Evolutionary conservation across 2,329 filamentous ascomycete species (phyloP).

Genomic region (Cercospora sojina): DNA sequence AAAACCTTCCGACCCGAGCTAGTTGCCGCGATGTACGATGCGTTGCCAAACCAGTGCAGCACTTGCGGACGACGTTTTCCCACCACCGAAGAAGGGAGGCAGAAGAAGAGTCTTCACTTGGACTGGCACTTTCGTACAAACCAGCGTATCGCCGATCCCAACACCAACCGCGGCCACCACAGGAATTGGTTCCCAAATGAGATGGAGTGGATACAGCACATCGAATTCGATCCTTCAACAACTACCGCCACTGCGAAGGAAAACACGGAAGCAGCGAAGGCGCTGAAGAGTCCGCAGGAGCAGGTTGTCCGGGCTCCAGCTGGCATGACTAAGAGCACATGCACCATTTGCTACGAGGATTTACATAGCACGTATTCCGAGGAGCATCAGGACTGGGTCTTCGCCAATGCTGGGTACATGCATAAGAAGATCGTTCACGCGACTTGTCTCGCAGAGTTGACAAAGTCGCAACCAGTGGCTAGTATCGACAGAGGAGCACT

Average conservation of each 20-base stretch:
- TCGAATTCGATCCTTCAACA: constrained; percentile 68
- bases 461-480: constrained; percentile 48
- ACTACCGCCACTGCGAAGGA: constrained; percentile 45
- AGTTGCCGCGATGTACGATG: constrained; percentile 72
- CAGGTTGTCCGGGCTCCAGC: constrained; percentile 83
- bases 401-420: constrained; percentile 81
- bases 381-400: constrained; percentile 93
- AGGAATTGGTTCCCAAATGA: constrained; percentile 95
- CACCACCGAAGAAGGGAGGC: constrained; percentile 71
- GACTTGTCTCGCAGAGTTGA: constrained; percentile 82
- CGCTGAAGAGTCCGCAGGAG: constrained; percentile 59
- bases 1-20: constrained; percentile 66
- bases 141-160: constrained; percentile 79
- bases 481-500: constrained; percentile 23
- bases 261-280: constrained; percentile 41
- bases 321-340: constrained; percentile 70
- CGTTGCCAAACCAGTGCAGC: constrained; percentile 80
- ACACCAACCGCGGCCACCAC: constrained; percentile 75
- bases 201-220: constrained; percentile 85
- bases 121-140: constrained; percentile 98
- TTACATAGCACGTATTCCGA: constrained; percentile 92
- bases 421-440: constrained; percentile 83
- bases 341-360: constrained; percentile 92
- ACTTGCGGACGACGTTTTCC: constrained; percentile 88
- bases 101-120: constrained; percentile 86